phyloP scores from a whole-genome alignment of 2,329 filamentous ascomycete genomes.

The Hymenoscyphus linearis region DNA sequence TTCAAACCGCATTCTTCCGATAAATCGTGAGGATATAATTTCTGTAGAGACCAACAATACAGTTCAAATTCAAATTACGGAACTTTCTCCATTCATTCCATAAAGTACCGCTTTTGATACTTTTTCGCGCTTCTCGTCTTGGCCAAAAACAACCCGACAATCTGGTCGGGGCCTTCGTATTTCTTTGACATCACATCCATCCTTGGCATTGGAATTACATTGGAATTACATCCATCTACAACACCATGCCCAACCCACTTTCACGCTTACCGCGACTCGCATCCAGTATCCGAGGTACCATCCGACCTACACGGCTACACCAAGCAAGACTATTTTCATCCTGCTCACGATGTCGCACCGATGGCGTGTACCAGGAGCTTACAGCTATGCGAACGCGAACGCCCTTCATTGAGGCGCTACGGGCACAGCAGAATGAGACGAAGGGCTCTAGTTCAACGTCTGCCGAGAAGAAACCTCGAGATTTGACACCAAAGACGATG shows the following conservation, averaged over 20 bases:
- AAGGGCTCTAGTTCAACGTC: not conserved
- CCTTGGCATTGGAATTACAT: not conserved
- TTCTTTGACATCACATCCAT: not conserved
- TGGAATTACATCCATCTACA: not conserved
- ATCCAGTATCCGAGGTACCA: not conserved
- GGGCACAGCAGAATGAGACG: constrained; percentile 40
- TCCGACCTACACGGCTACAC: not conserved
- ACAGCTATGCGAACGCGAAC: constrained; percentile 56
- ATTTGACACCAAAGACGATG: constrained; percentile 60
- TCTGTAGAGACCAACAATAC: not conserved
- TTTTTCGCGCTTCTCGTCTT: not conserved
- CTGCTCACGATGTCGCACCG: constrained; percentile 26
- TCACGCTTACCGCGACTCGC: not conserved
- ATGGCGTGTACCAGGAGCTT: constrained; percentile 56
- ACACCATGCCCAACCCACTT: constrained; percentile 14
- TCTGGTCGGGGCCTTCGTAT: not conserved
- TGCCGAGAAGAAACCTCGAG: constrained; percentile 36
- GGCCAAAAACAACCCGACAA: not conserved
- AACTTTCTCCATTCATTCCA: not conserved
- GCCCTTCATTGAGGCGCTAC: constrained; percentile 65
- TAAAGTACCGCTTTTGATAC: not conserved
- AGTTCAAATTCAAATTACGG: not conserved
- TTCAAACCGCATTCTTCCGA: not conserved
- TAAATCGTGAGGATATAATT: not conserved
- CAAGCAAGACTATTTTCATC: constrained; percentile 20